Base-by-base conservation (phyloP, 306 rosid genomes). In the Alnus glutinosa region DNA sequence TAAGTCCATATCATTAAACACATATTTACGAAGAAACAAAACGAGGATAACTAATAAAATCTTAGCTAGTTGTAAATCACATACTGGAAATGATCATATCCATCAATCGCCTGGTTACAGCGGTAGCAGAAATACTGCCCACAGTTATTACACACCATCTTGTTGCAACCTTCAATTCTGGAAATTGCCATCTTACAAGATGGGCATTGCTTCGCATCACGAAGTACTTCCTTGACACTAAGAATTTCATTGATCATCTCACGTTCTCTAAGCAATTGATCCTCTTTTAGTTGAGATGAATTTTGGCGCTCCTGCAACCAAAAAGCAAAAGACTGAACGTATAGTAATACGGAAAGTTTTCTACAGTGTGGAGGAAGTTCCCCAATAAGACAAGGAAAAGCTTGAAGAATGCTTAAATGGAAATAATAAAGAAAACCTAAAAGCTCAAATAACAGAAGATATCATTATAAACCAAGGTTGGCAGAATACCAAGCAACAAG, bases 131-230 rank as follows among this genome's bases (percentile, higher is more conserved):
- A 94, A 80, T 86, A 89, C 55, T 91, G 82, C 70, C 79, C 93
- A 78, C 98, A 94, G 73, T 94, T 94, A 39, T 85, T 49, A 63
- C 98, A 94, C 76, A 81, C 88, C 97, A 89, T 94, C 88, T 94
- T 94, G 88, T 94, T 94, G 84, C 98, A 94, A 71, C 97, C 98
- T 64, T 83, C 97, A 32, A 81, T 86, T 81, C 86, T 87, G 46
- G 94, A 91, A 83, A 94, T 94, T 37, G 97, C 97, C 87, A 89
- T 89, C 75, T 86, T 81, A 86, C 98, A 94, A 55, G 87, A 87
- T 13, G 98, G 98, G 81, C 97, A 94, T 50, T 83, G 86, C 88
- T 94, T 92, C 70, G 97, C 90, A 88, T 91, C 90, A 1, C 92
- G 91, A 59, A 81, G 92, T 75, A 92, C 85, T 90, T 78, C 94